Conservation (phyloP, 140 eudicot genomes). For the Oenanthe javanica region DNA sequence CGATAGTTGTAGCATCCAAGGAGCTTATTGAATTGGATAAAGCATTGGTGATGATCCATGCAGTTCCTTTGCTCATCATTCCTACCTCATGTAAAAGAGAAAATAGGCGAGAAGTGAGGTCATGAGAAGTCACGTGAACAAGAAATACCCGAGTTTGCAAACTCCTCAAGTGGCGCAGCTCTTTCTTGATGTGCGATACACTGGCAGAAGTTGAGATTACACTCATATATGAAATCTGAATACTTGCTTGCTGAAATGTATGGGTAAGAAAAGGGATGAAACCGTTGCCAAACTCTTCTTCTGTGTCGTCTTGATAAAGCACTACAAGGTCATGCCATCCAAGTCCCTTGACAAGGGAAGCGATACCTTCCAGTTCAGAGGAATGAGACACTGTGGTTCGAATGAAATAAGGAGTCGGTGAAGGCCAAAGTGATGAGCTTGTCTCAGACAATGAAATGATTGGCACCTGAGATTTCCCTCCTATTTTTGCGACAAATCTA, state of each 20-base stretch:
- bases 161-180: neutral
- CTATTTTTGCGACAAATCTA: neutral
- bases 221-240: neutral
- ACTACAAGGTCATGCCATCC: slow-evolving; percentile 1
- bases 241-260: neutral
- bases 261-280: neutral
- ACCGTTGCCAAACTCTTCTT: neutral
- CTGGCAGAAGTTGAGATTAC: neutral
- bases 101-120: neutral
- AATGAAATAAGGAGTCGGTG: neutral
- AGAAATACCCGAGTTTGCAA: neutral
- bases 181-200: neutral
- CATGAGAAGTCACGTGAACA: neutral
- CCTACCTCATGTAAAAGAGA: neutral
- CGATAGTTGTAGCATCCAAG: neutral
- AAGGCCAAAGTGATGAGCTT: neutral
- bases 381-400: neutral
- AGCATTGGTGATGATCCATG: neutral
- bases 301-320: neutral
- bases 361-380: neutral
- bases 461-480: slow-evolving; percentile 5
- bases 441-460: neutral
- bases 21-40: neutral
- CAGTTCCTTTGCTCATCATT: neutral
- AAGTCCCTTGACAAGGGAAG: neutral